Base-by-base conservation (phyloP, 257 asterid genomes). In the Lycium barbarum region DNA sequence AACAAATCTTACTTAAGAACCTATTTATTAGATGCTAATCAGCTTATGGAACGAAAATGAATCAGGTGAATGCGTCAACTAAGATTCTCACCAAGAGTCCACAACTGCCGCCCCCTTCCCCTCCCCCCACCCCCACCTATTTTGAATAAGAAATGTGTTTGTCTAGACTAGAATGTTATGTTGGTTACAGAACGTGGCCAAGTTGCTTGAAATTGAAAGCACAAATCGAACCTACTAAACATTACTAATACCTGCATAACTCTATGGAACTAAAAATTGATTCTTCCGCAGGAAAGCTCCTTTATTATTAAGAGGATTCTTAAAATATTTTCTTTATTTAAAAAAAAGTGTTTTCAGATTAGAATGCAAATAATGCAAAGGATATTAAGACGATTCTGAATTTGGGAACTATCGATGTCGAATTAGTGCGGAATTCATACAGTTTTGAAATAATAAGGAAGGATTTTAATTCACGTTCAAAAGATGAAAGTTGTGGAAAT, bases 161-260 rank as follows among this genome's bases (percentile, higher is more conserved):
- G 45, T 76, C 63, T 76, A 51, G 47, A 76, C 63, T 76, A 51
- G 47, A 76, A 22, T 22, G 20, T 51, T 76, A 49, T 45, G 62
- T 49, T 15, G 43, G 62, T 49, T 49, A 22, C 4, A 17, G 62
- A 51, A 51, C 20, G 40, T 51, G 61, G 81, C 61, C 62, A 53
- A 49, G 45, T 51, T 76, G 81, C 26, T 74, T 76, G 81, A 73
- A 76, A 22, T 49, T 22, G 81, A 51, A 49, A 76, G 57, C 81
- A 51, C 43, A 76, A 76, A 76, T 74, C 62, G 49, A 49, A 26
- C 33, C 33, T 26, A 26, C 33, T 26, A 26, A 26, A 26, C 33
- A 26, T 26, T 26, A 26, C 33, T 26, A 26, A 26, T 26, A 26
- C 0, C 33, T 26, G 33, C 33, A 26, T 26, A 26, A 26, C 33